A percentile compares a stretch with the other conserved stretches of the same genome.
These are phyloP conservation scores for Raddia distichophylla DNA, from an alignment of 176 grass and related monocot species.

Conservation along the genomic window DNA sequence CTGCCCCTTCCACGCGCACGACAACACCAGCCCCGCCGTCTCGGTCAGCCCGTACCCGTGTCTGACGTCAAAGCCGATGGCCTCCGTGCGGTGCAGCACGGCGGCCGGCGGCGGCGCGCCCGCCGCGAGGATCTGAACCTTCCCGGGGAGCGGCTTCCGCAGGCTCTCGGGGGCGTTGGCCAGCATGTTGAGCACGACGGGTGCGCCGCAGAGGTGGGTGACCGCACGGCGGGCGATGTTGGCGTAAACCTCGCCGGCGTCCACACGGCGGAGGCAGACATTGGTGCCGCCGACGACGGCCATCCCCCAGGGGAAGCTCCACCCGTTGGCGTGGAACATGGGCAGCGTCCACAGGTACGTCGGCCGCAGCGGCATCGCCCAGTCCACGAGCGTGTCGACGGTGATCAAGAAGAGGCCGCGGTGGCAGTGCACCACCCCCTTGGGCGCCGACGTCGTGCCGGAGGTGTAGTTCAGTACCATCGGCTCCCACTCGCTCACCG, in stretches of 20 bases:
- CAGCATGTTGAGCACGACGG: conserved; percentile 90
- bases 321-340: conserved; percentile 94
- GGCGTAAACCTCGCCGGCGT: conserved; percentile 50
- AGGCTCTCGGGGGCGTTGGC: conserved; percentile 56
- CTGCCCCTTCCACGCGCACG: conserved; percentile 74
- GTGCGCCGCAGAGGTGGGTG: conserved; percentile 85
- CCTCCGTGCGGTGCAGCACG: conserved; percentile 65
- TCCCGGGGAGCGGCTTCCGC: conserved; percentile 45
- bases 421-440: conserved; percentile 91
- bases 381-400: conserved; percentile 56
- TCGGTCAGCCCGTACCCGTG: conserved; percentile 89
- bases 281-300: conserved; percentile 77
- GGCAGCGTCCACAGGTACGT: conserved; percentile 87
- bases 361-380: conserved; percentile 57
- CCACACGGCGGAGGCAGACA: conserved; percentile 75
- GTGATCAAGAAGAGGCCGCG: conserved; percentile 63
- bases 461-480: conserved; percentile 96
- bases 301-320: conserved; percentile 90
- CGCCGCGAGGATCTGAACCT: conserved; percentile 65
- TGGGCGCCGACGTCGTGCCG: conserved; percentile 86
- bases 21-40: conserved; percentile 55
- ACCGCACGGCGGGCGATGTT: conserved; percentile 44
- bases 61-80: conserved; percentile 66
- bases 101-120: conserved; percentile 72
- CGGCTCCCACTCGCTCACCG: conserved; percentile 78